Base-by-base conservation (phyloP, 169 alveolate genomes). In the Plasmodium yoelii region DNA sequence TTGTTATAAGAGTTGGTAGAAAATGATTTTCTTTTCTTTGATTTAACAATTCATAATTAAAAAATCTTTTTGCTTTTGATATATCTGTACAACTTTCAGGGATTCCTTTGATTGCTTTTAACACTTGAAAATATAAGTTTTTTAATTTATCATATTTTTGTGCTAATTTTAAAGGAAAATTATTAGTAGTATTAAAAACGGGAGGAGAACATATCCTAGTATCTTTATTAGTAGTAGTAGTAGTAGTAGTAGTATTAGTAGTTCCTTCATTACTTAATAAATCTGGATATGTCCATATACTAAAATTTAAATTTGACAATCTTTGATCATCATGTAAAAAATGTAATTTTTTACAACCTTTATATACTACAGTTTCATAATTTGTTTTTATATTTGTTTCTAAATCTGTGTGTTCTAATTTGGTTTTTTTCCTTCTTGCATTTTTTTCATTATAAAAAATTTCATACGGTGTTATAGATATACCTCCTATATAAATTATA, bases 401-500 rank as follows among this genome's bases (percentile, higher is more conserved):
- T 68, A 77, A 77, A 64, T 77, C 88, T 34, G 65, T 77, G 56
- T 77, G 77, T 61, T 77, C 88, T 56, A 77, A 24, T 77, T 46
- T 77, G 26, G 69, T 77, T 44, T 63, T 77, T 9, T 28, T 44
- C 56, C 90, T 84, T 90, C 56, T 44, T 0, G 59, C 64, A 47
- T 92, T 92, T 73, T 93, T 93, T 49, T 91, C 74, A 55, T 91
- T 89, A 59, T 87, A 93, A 56, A 93, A 90, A n/a, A 93, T 93
- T 87, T 93, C 95, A 49, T 87, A 68, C 0, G 92, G 93, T 39
- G 72, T 65, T 34, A 93, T 71, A 59, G 72, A 69, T 10, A 88
- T 64, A 6, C 93, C 93, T 8, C 95, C 95, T 10, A 93, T 84
- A 71, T 90, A 90, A 19, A 90, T 24, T 51, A 93, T 80, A 34